These are phyloP conservation scores for Lycium ferocissimum DNA, from an alignment of 257 asterid genomes.

Conservation along the genomic window DNA sequence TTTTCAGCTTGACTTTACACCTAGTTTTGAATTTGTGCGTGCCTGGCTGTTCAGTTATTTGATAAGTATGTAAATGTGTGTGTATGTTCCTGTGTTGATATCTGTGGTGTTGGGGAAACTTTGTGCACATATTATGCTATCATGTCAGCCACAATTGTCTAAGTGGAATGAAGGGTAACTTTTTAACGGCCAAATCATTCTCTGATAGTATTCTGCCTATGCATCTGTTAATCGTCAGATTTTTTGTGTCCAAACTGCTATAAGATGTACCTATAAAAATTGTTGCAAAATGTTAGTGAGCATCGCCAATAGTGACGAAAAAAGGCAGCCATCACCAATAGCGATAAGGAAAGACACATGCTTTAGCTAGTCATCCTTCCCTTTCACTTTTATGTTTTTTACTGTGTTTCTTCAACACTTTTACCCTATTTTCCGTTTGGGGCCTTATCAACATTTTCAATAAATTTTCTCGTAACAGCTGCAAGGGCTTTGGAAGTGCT, in stretches of 20 bases:
- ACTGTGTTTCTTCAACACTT: not conserved
- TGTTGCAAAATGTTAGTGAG: not conserved
- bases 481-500: slow-evolving; percentile 76
- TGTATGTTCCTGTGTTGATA: slow-evolving; percentile 15
- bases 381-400: not conserved
- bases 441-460: slow-evolving; percentile 9
- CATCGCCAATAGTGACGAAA: not conserved
- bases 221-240: not conserved
- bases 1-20: not conserved
- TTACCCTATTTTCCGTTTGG: not conserved
- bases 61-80: not conserved
- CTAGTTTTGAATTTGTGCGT: too few species aligned
- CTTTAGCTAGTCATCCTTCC: not conserved
- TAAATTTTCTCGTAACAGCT: slow-evolving; percentile 52
- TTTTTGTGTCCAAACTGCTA: not conserved
- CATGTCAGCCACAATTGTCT: not conserved
- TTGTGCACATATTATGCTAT: not conserved
- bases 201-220: not conserved
- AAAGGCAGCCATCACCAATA: not conserved
- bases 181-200: not conserved
- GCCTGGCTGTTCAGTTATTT: not conserved
- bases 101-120: not conserved
- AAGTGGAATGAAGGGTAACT: not conserved
- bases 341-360: not conserved
- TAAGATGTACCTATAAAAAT: too few species aligned